A percentile compares a stretch with the other conserved stretches of the same genome.
phyloP scores from a whole-genome alignment of 495 filamentous ascomycete species.

The Penicillium goetzii region DNA sequence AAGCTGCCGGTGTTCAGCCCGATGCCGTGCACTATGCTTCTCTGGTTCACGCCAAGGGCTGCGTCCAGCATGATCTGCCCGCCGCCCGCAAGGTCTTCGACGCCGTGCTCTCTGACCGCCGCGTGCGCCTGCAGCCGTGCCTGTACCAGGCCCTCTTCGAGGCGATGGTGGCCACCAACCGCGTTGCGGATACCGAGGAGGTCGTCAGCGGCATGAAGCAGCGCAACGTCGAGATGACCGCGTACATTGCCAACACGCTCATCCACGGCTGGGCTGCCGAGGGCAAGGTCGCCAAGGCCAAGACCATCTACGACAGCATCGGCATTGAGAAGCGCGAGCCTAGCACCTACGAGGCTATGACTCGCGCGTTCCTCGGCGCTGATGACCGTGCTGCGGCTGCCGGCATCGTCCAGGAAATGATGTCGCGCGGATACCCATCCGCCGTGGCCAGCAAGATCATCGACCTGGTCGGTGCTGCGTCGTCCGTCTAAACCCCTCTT shows the following conservation, averaged over 20 bases:
- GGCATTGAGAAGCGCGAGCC: slow-evolving; percentile 80
- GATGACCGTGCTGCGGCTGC: slow-evolving; percentile 77
- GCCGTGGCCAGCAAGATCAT: slow-evolving; percentile 91
- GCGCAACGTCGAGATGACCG: slow-evolving; percentile 79
- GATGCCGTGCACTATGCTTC: slow-evolving; percentile 96
- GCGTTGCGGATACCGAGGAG: slow-evolving; percentile 72
- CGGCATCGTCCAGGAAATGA: slow-evolving; percentile 84
- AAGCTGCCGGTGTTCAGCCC: slow-evolving; percentile 69
- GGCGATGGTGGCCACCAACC: slow-evolving; percentile 92
- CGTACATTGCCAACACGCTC: slow-evolving; percentile 98
- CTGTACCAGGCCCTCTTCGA: slow-evolving; percentile 96
- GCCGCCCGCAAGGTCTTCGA: slow-evolving; percentile 84
- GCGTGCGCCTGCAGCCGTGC: slow-evolving; percentile 73
- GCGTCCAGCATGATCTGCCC: slow-evolving; percentile 86
- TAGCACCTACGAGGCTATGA: slow-evolving; percentile 99
- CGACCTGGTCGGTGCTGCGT: slow-evolving; percentile 72
- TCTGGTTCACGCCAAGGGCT: slow-evolving; percentile 94
- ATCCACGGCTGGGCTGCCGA: slow-evolving; percentile 96
- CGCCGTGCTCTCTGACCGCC: slow-evolving; percentile 65
- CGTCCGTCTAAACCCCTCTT: slow-evolving; percentile 30
- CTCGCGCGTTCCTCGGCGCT: slow-evolving; percentile 82
- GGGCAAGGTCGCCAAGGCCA: slow-evolving; percentile 77
- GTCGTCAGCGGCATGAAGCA: slow-evolving; percentile 74
- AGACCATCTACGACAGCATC: slow-evolving; percentile 76
- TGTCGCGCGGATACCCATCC: slow-evolving; percentile 83